Conservation (phyloP, 2,329 filamentous ascomycete genomes). For the Colletotrichum zoysiae region DNA sequence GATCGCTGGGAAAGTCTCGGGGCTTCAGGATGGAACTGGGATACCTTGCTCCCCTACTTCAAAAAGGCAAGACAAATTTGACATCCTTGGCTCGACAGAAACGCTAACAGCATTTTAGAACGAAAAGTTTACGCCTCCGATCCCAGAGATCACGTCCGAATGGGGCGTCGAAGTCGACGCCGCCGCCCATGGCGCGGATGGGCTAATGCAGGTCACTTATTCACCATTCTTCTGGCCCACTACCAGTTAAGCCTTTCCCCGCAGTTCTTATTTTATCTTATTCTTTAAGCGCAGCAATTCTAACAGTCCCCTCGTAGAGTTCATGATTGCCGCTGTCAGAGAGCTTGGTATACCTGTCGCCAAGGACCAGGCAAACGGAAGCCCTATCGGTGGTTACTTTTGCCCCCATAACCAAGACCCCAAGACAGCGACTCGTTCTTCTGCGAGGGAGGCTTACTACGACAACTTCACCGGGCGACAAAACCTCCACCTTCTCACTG, state of each 20-base stretch:
- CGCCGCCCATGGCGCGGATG: constrained; percentile 45
- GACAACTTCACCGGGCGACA: constrained; percentile 43
- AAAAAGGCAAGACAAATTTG: constrained; percentile 44
- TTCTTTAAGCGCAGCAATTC: background rate
- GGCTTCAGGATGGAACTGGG: constrained; percentile 55
- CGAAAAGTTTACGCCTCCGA: constrained; percentile 46
- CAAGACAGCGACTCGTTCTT: constrained; percentile 46
- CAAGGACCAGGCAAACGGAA: constrained; percentile 40
- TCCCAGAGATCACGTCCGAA: constrained; percentile 43
- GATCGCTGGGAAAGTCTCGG: constrained; percentile 54
- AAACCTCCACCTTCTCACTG: constrained; percentile 48
- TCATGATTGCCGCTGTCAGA: constrained; percentile 42
- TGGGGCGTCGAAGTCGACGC: constrained; percentile 48
- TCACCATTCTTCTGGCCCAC: constrained; percentile 50
- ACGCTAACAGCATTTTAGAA: constrained; percentile 10
- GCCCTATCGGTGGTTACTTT: constrained; percentile 44
- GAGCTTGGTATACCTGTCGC: constrained; percentile 42
- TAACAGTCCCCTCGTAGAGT: constrained; percentile 25
- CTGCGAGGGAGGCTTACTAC: constrained; percentile 48
- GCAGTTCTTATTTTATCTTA: too few species aligned
- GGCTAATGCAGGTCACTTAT: constrained; percentile 48
- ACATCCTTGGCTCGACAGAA: too few species aligned
- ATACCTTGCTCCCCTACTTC: constrained; percentile 50
- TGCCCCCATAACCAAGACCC: constrained; percentile 45
- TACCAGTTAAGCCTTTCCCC: constrained; percentile 43